Conservation (phyloP, 176 grass and related monocot species). For the Thalia dealbata region DNA sequence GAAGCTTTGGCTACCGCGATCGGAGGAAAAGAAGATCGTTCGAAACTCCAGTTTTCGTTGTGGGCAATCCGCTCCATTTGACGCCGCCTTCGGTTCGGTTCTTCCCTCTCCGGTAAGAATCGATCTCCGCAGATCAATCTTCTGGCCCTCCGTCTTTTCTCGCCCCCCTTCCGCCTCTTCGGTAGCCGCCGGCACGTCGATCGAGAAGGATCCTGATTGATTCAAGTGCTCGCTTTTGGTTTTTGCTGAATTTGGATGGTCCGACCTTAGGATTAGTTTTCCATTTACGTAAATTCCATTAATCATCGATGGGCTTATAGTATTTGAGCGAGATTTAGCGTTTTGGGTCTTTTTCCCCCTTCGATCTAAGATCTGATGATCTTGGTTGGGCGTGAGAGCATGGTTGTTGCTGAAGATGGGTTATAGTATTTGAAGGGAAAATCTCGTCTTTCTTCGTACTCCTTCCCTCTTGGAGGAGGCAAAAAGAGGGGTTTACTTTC, state of each 20-base stretch:
- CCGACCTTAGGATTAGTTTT: no score
- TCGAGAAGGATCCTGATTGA: neutral
- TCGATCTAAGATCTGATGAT: neutral
- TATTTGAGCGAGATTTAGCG: neutral
- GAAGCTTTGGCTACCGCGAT: no score
- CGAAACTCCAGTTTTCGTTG: neutral
- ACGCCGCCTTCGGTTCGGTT: neutral
- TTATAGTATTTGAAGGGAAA: constrained; percentile 6
- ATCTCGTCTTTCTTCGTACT: neutral
- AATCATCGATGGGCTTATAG: neutral
- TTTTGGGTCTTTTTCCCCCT: neutral
- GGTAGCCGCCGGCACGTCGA: neutral
- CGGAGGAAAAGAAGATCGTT: neutral
- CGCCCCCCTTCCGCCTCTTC: neutral
- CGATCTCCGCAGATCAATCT: neutral
- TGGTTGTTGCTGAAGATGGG: neutral
- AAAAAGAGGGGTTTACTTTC: neutral
- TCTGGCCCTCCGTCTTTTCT: neutral
- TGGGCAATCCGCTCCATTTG: neutral
- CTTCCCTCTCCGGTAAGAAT: neutral
- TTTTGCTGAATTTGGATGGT: neutral
- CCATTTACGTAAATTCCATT: neutral
- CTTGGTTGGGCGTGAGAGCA: neutral
- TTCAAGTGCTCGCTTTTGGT: neutral
- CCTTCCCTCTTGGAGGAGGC: neutral